phyloP scores from a whole-genome alignment of 495 filamentous ascomycete genomes.

The Neurospora sp. region DNA sequence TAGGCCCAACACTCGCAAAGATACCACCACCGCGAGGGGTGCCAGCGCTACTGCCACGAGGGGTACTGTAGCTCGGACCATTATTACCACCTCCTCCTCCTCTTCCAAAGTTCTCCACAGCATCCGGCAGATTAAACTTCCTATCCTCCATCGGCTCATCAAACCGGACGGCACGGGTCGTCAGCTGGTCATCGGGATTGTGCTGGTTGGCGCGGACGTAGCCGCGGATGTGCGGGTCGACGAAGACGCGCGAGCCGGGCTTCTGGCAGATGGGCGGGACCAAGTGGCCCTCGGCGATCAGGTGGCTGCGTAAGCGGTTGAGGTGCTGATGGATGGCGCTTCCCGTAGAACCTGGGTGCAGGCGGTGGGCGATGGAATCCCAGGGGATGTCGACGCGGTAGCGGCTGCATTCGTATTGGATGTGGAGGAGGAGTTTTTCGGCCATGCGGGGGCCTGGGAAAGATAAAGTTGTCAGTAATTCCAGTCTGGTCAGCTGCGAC shows the following conservation, averaged over 20 bases:
- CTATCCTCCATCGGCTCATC: slow-evolving; percentile 18
- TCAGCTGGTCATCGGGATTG: background rate
- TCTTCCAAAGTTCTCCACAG: slow-evolving; percentile 1
- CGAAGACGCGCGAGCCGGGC: background rate
- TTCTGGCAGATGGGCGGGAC: slow-evolving; percentile 23
- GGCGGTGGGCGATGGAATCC: slow-evolving; percentile 22
- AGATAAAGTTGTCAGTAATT: no score
- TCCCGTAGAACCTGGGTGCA: slow-evolving; percentile 23
- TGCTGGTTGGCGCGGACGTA: slow-evolving; percentile 16
- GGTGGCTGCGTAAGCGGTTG: slow-evolving; percentile 14
- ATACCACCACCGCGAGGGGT: background rate
- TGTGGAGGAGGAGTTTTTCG: slow-evolving; percentile 25
- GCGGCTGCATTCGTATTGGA: slow-evolving; percentile 21
- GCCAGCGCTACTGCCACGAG: background rate
- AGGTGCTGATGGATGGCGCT: slow-evolving; percentile 19
- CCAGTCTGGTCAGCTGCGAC: no score
- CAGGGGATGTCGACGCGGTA: slow-evolving; percentile 17
- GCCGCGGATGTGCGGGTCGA: slow-evolving; percentile 18
- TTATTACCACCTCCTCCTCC: background rate
- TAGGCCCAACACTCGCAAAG: background rate
- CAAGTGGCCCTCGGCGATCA: slow-evolving; percentile 25
- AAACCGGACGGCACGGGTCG: slow-evolving; percentile 13
- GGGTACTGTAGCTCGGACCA: background rate
- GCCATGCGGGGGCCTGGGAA: slow-evolving; percentile 15
- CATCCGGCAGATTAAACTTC: slow-evolving; percentile 16